Base-by-base conservation (phyloP, 352 stramenopile genomes). In the Pythium oligandrum region DNA sequence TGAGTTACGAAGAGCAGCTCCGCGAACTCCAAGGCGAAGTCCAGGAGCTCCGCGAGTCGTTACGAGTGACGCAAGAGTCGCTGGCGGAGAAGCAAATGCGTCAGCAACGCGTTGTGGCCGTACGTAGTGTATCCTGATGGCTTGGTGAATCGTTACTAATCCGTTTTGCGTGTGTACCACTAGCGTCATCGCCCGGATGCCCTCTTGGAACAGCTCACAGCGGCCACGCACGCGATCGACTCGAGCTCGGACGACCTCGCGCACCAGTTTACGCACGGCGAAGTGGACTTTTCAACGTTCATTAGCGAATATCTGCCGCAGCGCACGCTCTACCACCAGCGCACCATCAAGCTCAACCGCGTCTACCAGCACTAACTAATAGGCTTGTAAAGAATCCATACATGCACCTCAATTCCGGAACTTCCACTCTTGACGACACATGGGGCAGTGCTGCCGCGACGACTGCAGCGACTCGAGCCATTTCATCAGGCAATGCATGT, bases 401-500 rank as follows among this genome's bases (percentile, higher is more conserved):
- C 32, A 4, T 33, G 35, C 17, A 38, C 30, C n/a, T 83, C 57
- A 84, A 48, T 78, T 83, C 42, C 82, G 71, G 70, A 93, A 95
- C 56, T 86, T 75, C 86, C 86, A 96, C 50, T 94, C 77, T 48
- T 94, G 79, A 8, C 88, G 80, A 53, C 88, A 96, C 84, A 96
- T 90, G 38, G 88, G 88, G 57, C 88, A 96, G 57, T 93, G 80
- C 61, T 95, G 81, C 11, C 77, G 78, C 48, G 73, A 69, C 11
- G 82, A 84, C 55, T 91, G 82, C 51, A 93, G 71, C 49, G 86
- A 85, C 55, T 94, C 83, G 52, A 96, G 78, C 86, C 88, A 96
- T 64, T 97, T 97, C 61, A 95, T 77, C n/a, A 96, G 73, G 75
- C 89, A 97, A 63, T 97, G 88, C 83, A 96, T 96, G 68, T 96